Evolutionary conservation across 2,329 filamentous ascomycete species (phyloP), one percentile per base, ranked within the genome.

Genomic region (Trichophyton mentagrophytes): DNA sequence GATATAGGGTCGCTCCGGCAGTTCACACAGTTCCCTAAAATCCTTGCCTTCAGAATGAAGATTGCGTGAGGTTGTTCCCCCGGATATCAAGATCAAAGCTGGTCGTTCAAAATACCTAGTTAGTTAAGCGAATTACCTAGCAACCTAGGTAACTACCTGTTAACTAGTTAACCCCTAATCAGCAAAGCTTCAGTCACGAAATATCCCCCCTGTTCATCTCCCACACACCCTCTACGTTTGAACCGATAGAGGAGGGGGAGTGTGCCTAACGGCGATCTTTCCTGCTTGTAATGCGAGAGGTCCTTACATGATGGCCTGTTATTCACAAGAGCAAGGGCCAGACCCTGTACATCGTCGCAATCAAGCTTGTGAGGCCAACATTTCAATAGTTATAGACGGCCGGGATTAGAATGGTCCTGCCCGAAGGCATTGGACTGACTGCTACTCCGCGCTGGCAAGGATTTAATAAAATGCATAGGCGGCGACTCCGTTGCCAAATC

Each of bases 21-120:
- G 46, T 61, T 60, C 17, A 65, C 63, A 6, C 61, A 65, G 55
- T 62, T 65, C 38, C 63, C 63, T 20, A 65, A 65, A 44, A 61
- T 65, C 49, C 38, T 65, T 15, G 64, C 61, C 33, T 65, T 65
- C 53, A 61, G 61, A 42, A 51, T 65, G 60, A 63, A 51, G 55
- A 6, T 61, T 27, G 57, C 46, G 11, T 51, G 46, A 51, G 3
- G 3, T 4, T 47, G 13, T 27, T 7, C 13, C 25, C 6, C 6
- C 25, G 15, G 20, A 15, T 22, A 51, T 51, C 46, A 51, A 15
- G n/a, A 44, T 44, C 40, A 44, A 51, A 22, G 6, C 13, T 51
- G 46, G 6, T 17, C 44, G 17, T 47, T 44, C 15, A n/a, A 44
- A n/a, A 3, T 13, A 17, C 17, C 17, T 17, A 51, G 46, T 51